Conservation (phyloP, 345 rosid genomes). For the Kernera saxatilis region DNA sequence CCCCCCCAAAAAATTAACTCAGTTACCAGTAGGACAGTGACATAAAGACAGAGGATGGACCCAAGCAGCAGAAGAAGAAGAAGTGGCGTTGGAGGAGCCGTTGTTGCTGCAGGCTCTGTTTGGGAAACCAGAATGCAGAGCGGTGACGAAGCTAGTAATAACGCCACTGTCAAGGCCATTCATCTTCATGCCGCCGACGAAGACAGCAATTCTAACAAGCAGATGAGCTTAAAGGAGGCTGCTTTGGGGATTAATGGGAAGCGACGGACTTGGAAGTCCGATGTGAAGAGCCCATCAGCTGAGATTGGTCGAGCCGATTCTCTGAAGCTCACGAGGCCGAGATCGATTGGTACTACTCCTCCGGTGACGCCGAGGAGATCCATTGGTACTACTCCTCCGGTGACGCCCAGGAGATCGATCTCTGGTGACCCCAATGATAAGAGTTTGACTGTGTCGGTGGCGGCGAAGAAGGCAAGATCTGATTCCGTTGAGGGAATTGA, state of each 20-base stretch:
- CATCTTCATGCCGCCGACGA: conserved; percentile 33
- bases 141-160: conserved; percentile 30
- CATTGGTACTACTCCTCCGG: neutral
- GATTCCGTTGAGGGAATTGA: conserved; percentile 37
- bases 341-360: conserved; percentile 32
- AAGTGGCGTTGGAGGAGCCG: conserved; percentile 32
- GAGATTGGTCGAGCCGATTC: conserved; percentile 37
- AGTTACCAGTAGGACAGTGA: conserved; percentile 15
- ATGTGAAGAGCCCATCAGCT: conserved; percentile 34
- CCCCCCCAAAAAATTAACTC: conserved; percentile 23
- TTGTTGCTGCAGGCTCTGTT: conserved; percentile 62
- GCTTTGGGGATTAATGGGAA: conserved; percentile 36
- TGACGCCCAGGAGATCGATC: conserved; percentile 26
- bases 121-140: conserved; percentile 83
- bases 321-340: conserved; percentile 31
- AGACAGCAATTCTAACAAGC: neutral
- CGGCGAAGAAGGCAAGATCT: conserved; percentile 39
- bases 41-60: conserved; percentile 11
- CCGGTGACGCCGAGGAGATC: conserved; percentile 19
- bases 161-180: conserved; percentile 53
- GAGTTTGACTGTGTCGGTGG: conserved; percentile 35
- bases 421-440: conserved; percentile 27
- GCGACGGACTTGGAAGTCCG: conserved; percentile 65
- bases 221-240: conserved; percentile 26
- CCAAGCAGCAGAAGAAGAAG: conserved; percentile 28